Base-by-base conservation (phyloP, 179 eudicot species). In the Gypsophila paniculata region DNA sequence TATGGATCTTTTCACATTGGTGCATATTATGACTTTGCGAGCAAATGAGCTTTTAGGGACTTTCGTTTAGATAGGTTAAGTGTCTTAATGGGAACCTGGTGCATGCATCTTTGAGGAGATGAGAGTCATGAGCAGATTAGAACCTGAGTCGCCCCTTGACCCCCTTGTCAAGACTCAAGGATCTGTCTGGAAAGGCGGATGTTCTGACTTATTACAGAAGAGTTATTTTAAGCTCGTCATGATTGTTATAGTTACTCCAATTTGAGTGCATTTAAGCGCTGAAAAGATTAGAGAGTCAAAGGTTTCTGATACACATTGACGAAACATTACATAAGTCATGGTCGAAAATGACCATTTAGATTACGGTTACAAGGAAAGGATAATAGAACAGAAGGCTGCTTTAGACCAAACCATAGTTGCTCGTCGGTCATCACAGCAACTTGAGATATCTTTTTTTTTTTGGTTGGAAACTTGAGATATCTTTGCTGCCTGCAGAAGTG, bases 401-500 rank as follows among this genome's bases (percentile, higher is more conserved):
- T 46, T 25, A 65, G 58, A 65, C 42, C 38, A 67, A 58, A 65
- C 23, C 42, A 23, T 65, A 19, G 77, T 42, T 48, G 60, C 29
- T 62, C 72, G 19, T 79, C 46, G 8, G 10, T 42, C 11, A 61
- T 29, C 70, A 71, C 57, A 70, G 53, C 65, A 71, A 60, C 68
- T 29, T 29, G 34, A 29, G 34, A 29, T 29, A 29, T 29, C 34
- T 29, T 29, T 29, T 29, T 29, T 29, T 4, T 29, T 1, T 1
- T 1, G 34, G 34, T 29, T 29, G 1, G 53, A 61, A 71, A 61
- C 64, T 69, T 58, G 49, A 65, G 78, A 58, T 65, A 65, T 67
- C 78, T 70, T 19, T 66, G 12, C 69, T 66, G 73, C 79, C 82
- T 79, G 79, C 26, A 65, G 51, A 65, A 65, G 39, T 51, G 54